Base-by-base conservation (phyloP, 192 early-diverging fungal genomes). In the Chytriomyces hyalinus region DNA sequence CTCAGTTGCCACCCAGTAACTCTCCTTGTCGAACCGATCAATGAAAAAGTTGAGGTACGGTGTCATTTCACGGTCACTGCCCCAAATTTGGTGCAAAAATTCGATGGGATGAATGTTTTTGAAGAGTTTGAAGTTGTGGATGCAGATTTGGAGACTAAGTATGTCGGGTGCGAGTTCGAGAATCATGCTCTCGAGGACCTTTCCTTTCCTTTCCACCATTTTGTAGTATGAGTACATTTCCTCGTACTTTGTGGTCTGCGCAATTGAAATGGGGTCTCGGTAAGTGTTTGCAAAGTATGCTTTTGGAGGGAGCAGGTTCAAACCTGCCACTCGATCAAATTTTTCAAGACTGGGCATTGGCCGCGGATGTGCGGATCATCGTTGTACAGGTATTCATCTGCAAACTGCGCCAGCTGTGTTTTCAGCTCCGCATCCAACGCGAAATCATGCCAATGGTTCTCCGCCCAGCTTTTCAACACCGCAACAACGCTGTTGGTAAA, bases 101-200 rank as follows among this genome's bases (percentile, higher is more conserved):
- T 90, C 89, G 50, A 88, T 90, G 10, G 88, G 87, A 67, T 90
- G 88, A 67, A 90, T 90, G 70, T 85, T 86, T 69, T 77, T 68
- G 72, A 90, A 90, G 17, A 90, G 71, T 43, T 85, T 82, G 64
- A 78, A 85, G 73, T 90, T 79, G 78, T 88, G 82, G 5, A 90
- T 67, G 73, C 87, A 87, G n/a, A 90, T 78, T 67, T 89, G 85
- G 53, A 86, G 81, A 22, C 75, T 78, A 17, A 90, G 48, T 5
- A 85, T 80, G 50, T 85, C 84, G 24, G 82, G 83, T 36, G 71
- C 53, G 26, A 87, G 76, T 28, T 86, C 84, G 3, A 68, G 17
- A 22, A 90, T 70, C 81, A 90, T 86, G 47, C 82, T 85, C 49
- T 90, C 84, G 11, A 85, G 79, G 1, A 80, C 80, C 74, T 87